Evolutionary conservation across 2,329 filamentous ascomycete species (phyloP), one percentile per base, ranked within the genome.

Genomic region (Fusarium musae): DNA sequence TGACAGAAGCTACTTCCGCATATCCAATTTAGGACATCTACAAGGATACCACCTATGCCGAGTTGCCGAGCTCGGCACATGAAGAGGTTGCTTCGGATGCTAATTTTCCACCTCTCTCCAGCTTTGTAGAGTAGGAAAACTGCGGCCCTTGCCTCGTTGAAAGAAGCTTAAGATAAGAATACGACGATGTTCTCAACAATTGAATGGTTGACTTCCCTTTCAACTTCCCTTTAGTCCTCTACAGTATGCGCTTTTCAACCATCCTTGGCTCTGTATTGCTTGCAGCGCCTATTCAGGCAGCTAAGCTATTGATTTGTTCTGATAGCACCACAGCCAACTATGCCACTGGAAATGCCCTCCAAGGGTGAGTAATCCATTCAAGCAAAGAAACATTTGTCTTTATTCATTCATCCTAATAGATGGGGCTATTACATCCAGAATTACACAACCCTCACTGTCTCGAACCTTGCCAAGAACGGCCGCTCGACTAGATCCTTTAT

Each of bases 151-250:
- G 6, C 28, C 6, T 9, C 0, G 9, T 8, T 6, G 13, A 1
- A 49, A 16, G 3, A 16, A 2, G 0, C 1, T 30, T 30, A 47
- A 49, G 21, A 32, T 30, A 47, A 49, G 21, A 32, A 30, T 5
- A 3, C 4, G 6, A 12, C 9, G 10, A 3, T 49, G 10, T 4
- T n/a, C 28, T 0, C 9, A 16, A 5, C 6, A 12, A 9, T n/a
- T 6, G 0, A 12, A 4, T 12, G 6, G 3, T 17, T 32, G 2
- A 0, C 8, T 21, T 6, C 7, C 4, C 2, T 30, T 2, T 9
- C 6, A 16, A 21, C 13, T 5, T n/a, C 3, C 1, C 1, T 47
- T 30, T n/a, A 2, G 4, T 47, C 6, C 1, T 8, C 3, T 30
- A 47, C 44, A 11, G 0, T 0, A 49, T 49, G 46, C 46, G 19